Conservation (phyloP, 192 early-diverging fungal genomes). For the Mortierella alpina region DNA sequence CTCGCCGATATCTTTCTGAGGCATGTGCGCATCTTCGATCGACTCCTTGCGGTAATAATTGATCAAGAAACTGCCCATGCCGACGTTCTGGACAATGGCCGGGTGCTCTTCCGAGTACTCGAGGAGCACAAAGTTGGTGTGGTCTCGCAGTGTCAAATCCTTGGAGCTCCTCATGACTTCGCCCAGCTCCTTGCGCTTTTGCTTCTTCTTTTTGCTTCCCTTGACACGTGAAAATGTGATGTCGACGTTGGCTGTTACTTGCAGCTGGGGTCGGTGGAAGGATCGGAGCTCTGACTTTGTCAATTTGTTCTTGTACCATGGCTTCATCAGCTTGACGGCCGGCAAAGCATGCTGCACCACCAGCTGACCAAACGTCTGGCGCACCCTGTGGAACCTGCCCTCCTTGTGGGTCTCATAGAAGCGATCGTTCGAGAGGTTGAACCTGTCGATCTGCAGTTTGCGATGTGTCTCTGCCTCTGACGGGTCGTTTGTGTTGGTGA, state of each 20-base stretch:
- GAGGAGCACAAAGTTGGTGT: conserved; percentile 81
- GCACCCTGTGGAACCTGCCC: conserved; percentile 77
- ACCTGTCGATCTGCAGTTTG: conserved; percentile 74
- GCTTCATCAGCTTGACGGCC: conserved; percentile 76
- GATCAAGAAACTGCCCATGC: conserved; percentile 94
- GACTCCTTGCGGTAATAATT: conserved; percentile 96
- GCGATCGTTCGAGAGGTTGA: conserved; percentile 91
- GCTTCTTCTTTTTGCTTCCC: conserved; percentile 76
- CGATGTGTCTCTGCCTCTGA: conserved; percentile 71
- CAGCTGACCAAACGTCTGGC: conserved; percentile 88
- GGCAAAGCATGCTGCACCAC: conserved; percentile 90
- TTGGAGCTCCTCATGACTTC: conserved; percentile 84
- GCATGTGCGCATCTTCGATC: conserved; percentile 81
- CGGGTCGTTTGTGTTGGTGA: conserved; percentile 58
- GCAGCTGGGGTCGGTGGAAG: conserved; percentile 88
- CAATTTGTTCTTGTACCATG: conserved; percentile 86
- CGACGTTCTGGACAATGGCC: conserved; percentile 88
- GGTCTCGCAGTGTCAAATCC: conserved; percentile 92
- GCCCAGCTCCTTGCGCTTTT: conserved; percentile 75
- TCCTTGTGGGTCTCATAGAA: conserved; percentile 81
- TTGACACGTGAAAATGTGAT: conserved; percentile 84
- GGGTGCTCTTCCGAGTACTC: conserved; percentile 99
- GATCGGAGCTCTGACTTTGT: conserved; percentile 84
- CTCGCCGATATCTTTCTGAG: conserved; percentile 82
- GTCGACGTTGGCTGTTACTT: conserved; percentile 65